Evolutionary conservation across 2,329 filamentous ascomycete genomes (phyloP), one percentile per base, ranked within the genome.

Genomic region (Calonectria pseudoturangicola): DNA sequence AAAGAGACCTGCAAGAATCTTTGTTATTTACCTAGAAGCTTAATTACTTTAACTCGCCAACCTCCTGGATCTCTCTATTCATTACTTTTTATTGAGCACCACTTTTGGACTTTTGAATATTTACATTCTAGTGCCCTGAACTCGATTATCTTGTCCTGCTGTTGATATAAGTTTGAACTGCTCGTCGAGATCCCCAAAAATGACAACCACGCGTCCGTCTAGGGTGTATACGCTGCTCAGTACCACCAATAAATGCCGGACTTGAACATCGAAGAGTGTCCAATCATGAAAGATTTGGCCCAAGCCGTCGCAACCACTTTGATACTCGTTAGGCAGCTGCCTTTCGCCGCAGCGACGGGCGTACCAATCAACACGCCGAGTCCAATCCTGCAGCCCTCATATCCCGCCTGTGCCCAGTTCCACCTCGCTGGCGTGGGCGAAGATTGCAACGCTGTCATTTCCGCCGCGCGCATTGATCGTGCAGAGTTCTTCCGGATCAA

Each of bases 401-500:
- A 66, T 68, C 62, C 66, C 43, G 65, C 60, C 33, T 71, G 73
- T 39, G 56, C 66, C 28, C 50, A 76, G 50, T 75, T 73, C 63
- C 48, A 70, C 21, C 33, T 48, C 2, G 68, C 70, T 41, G 27
- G 48, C 13, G 27, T 30, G n/a, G 64, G 60, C 12, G 43, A 67
- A 36, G 47, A 67, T 25, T 75, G 71, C 54, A 64, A 62, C 48
- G 67, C 36, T 58, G 66, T 75, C 64, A 64, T 71, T 41, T 56
- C 71, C 45, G 43, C 47, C 16, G 54, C 45, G 13, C n/a, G 56
- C 2, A 48, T 73, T 36, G 21, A 36, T 21, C 66, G 62, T 25
- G 48, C 47, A 27, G 71, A 70, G 30, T 68, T 75, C 71, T 72
- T 72, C 58, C 69, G 63, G 47, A 69, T 73, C 71, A 75, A 73